Base-by-base conservation (phyloP, 208 protist species). In the Angomonas deanei region DNA sequence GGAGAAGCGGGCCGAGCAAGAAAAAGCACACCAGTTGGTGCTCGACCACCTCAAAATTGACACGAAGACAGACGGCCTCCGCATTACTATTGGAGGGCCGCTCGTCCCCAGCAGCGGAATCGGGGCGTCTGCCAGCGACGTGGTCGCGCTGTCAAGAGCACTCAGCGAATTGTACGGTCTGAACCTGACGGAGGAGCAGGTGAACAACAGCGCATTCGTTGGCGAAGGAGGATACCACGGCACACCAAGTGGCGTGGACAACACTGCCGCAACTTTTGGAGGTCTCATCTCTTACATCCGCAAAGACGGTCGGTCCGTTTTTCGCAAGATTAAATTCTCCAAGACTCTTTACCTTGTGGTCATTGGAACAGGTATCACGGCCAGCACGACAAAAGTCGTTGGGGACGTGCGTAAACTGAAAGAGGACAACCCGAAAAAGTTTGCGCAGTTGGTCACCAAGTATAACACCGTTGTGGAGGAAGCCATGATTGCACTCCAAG, bases 151-250 rank as follows among this genome's bases (percentile, higher is more conserved):
- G 10, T 81, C 88, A 10, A 78, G 88, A n/a, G 88, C 88, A 38
- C 68, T 94, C 6, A 83, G 64, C 55, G 82, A 92, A 52, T 59
- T 90, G 57, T 94, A 84, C 68, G 53, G 52, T 30, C 60, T 91
- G 24, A 62, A 72, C 24, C 71, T 91, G 24, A 84, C 46, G 13
- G 78, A 88, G 21, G 72, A 90, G 1, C 62, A 80, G 42, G 72
- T 93, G 55, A 92, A 91, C 64, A 21, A 72, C 27, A 82, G 73
- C 46, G 86, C 82, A 0, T 90, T 79, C 64, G 68, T 86, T 21
- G 88, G 88, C 0, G 82, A 93, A 71, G 71, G 82, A 21, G 84
- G 80, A 32, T 97, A 93, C 69, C 91, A 97, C 70, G 91, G 91
- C 26, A 94, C 82, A 13, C 91, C 91, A 6, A 91, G 80, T 34